Percentiles rank a stretch among this genome's conserved stretches.
Conservation (phyloP, 192 early-diverging fungal genomes). For the Backusella mclennaniae region DNA sequence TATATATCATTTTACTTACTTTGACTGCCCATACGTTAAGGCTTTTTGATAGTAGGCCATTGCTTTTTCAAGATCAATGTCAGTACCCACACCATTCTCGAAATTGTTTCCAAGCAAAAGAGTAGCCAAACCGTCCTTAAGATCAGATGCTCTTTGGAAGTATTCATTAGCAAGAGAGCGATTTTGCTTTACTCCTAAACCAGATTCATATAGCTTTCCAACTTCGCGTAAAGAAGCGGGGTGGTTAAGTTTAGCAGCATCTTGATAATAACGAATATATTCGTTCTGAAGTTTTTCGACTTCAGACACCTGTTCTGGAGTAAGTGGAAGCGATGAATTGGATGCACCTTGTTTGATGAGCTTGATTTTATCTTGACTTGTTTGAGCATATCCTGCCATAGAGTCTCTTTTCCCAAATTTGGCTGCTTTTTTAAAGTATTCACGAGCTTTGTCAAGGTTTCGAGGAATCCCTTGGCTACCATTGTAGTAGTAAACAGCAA, state of each 20-base stretch:
- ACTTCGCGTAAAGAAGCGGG: conserved; percentile 33
- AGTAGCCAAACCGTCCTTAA: conserved; percentile 30
- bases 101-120: conserved; percentile 37
- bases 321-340: neutral
- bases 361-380: conserved; percentile 12
- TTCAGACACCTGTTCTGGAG: conserved; percentile 14
- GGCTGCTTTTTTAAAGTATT: conserved; percentile 35
- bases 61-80: conserved; percentile 32
- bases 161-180: conserved; percentile 28
- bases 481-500: conserved; percentile 35
- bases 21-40: conserved; percentile 14
- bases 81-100: conserved; percentile 38
- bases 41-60: conserved; percentile 31
- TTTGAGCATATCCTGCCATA: conserved; percentile 20
- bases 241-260: conserved; percentile 36
- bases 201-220: conserved; percentile 36
- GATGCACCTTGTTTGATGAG: conserved; percentile 1
- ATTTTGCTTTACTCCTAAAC: conserved; percentile 32
- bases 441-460: conserved; percentile 32
- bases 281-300: neutral
- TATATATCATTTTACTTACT: conserved; percentile 11
- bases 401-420: conserved; percentile 21
- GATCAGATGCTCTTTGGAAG: conserved; percentile 37
- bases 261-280: conserved; percentile 30
- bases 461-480: conserved; percentile 27